Evolutionary conservation across 306 rosid genomes (phyloP).

Genomic region (Glycine soja): DNA sequence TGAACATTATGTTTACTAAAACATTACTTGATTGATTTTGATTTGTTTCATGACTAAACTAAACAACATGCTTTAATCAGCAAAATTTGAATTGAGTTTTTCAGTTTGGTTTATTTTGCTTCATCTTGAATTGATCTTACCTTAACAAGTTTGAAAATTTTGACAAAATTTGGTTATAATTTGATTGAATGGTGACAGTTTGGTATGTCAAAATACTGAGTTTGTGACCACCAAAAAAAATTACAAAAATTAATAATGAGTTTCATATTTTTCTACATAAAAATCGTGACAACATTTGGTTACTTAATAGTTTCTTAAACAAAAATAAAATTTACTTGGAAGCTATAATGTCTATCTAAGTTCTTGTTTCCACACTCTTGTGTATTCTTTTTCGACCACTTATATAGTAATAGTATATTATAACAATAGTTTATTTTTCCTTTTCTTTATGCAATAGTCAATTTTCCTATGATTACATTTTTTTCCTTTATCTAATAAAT

Average conservation of each 20-base stretch:
- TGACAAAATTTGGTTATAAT: not conserved
- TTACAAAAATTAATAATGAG: too few species aligned
- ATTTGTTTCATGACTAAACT: not conserved
- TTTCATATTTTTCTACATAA: too few species aligned
- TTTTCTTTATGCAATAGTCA: too few species aligned
- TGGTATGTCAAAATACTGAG: not conserved
- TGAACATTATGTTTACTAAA: not conserved
- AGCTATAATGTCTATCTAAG: not conserved
- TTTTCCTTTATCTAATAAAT: not conserved
- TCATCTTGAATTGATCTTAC: not conserved
- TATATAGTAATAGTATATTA: too few species aligned
- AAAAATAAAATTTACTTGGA: too few species aligned
- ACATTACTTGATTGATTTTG: not conserved
- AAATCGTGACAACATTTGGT: too few species aligned
- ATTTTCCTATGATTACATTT: not conserved
- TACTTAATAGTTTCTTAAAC: too few species aligned
- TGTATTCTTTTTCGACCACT: not conserved
- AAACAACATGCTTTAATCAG: not conserved
- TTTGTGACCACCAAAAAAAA: not conserved
- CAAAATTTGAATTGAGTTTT: not conserved
- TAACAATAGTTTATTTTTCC: too few species aligned
- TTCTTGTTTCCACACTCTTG: not conserved
- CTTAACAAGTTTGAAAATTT: not conserved
- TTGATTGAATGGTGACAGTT: not conserved
- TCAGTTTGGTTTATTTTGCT: not conserved